Evolutionary conservation across 2,329 filamentous ascomycete genomes (phyloP).

Genomic region (Pleurostoma richardsiae): DNA sequence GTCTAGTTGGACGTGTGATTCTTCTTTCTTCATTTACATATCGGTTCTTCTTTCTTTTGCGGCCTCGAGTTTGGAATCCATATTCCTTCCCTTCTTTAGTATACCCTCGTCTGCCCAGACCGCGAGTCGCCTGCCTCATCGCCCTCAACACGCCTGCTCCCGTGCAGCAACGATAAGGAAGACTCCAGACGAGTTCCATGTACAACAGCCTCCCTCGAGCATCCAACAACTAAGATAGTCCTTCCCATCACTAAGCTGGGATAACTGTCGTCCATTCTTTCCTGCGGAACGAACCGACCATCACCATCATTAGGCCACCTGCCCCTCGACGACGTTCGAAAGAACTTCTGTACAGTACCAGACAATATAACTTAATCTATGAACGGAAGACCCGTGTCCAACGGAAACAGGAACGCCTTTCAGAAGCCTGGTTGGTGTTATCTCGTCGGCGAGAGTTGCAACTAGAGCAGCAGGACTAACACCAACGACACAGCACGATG

Average conservation of each 20-base stretch:
- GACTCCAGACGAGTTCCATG: conserved; percentile 22
- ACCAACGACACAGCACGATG: conserved; percentile 45
- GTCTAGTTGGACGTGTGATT: conserved; percentile 39
- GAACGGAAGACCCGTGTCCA: conserved; percentile 12
- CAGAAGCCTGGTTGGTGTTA: conserved; percentile 23
- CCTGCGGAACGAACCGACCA: conserved; percentile 22
- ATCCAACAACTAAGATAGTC: conserved; percentile 24
- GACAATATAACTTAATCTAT: conserved; percentile 20
- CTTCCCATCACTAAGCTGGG: conserved; percentile 11
- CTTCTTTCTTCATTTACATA: conserved; percentile 39
- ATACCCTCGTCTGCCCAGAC: conserved; percentile 18
- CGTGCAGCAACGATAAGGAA: conserved; percentile 5
- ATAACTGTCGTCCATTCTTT: conserved; percentile 35
- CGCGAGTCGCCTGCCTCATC: conserved; percentile 13
- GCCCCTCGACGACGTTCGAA: conserved; percentile 13
- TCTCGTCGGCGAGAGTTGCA: conserved; percentile 2
- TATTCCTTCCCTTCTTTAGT: conserved; percentile 39
- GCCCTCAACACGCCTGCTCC: conserved; percentile 7
- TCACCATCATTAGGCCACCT: conserved; percentile 31
- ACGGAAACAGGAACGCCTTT: conserved; percentile 5
- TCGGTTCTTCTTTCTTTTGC: conserved; percentile 43
- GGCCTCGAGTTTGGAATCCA: conserved; percentile 37
- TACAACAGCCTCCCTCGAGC: conserved; percentile 23
- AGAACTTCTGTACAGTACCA: conserved; percentile 20
- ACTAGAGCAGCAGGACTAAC: conserved; percentile 13